These are phyloP conservation scores for Amauroascus niger DNA, from an alignment of 2,329 filamentous ascomycete genomes.

Conservation along the genomic window DNA sequence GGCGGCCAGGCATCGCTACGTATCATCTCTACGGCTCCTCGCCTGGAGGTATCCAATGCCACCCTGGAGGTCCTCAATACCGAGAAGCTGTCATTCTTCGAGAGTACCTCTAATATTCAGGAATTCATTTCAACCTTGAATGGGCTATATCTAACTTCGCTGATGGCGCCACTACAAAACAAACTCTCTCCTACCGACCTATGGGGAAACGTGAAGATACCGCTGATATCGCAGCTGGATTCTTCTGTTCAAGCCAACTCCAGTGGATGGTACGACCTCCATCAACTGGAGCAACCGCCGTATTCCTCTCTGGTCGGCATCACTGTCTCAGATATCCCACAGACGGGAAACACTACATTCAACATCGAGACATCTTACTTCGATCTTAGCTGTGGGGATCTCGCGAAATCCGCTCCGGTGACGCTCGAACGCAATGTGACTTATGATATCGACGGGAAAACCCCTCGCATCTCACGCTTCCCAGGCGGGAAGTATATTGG, in stretches of 20 bases:
- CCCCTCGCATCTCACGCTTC: not conserved
- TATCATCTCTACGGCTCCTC: slow-evolving; percentile 4
- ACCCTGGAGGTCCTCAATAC: slow-evolving; percentile 7
- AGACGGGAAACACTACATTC: slow-evolving; percentile 10
- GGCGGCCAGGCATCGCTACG: slow-evolving; percentile 12
- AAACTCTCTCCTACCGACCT: slow-evolving; percentile 9
- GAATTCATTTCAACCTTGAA: not conserved
- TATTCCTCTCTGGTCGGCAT: slow-evolving; percentile 13
- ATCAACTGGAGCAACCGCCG: not conserved
- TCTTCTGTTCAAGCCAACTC: not conserved
- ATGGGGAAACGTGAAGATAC: slow-evolving; percentile 16
- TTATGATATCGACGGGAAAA: too few species aligned
- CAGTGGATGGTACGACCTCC: slow-evolving; percentile 9
- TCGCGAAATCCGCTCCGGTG: not conserved
- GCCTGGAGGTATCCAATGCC: not conserved
- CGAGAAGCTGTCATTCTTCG: slow-evolving; percentile 10
- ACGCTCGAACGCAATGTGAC: not conserved
- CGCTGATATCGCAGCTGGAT: slow-evolving; percentile 10
- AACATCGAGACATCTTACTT: slow-evolving; percentile 15
- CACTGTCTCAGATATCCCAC: not conserved
- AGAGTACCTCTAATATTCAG: not conserved
- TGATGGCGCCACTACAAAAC: slow-evolving; percentile 5
- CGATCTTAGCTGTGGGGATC: slow-evolving; percentile 11
- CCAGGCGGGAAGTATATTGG: slow-evolving; percentile 3
- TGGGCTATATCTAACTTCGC: slow-evolving; percentile 11